These are phyloP conservation scores for Blastocystis hominis DNA, from an alignment of 352 stramenopile species.

Conservation along the genomic window DNA sequence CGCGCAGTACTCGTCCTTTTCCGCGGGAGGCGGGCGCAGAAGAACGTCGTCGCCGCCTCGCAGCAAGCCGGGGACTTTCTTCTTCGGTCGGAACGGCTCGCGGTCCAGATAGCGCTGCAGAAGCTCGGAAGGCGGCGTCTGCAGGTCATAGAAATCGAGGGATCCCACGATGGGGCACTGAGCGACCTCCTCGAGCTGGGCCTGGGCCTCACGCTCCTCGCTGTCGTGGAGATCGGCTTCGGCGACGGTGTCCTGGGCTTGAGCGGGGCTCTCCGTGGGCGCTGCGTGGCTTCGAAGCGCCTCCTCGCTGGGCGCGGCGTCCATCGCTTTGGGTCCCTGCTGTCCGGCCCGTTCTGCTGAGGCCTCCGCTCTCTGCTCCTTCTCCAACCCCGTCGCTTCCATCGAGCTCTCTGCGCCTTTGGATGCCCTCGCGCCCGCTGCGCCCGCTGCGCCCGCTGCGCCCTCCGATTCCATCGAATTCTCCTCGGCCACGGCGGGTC, in stretches of 20 bases:
- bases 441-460: too few species aligned
- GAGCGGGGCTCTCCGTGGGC: background rate
- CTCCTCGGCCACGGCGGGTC: background rate
- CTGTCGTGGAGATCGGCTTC: background rate
- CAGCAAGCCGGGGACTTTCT: background rate
- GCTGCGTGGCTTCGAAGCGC: background rate
- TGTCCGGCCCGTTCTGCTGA: background rate
- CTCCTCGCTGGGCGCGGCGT: background rate
- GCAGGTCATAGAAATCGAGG: background rate
- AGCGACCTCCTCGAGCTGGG: background rate
- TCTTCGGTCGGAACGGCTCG: background rate
- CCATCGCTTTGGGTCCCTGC: background rate
- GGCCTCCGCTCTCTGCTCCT: background rate
- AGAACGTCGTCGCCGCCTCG: background rate
- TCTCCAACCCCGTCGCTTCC: background rate
- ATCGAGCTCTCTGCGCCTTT: background rate
- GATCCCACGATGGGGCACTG: background rate
- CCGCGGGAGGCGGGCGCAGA: background rate
- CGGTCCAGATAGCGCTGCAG: background rate
- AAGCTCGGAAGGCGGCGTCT: background rate
- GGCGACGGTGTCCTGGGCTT: background rate
- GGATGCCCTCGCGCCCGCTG: background rate
- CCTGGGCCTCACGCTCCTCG: background rate
- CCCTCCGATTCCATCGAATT: background rate
- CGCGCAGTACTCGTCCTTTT: background rate